Evolutionary conservation across 108 stramenopile species (phyloP), one percentile per base, ranked within the genome.

Genomic region (Mediolabrus comicus): DNA sequence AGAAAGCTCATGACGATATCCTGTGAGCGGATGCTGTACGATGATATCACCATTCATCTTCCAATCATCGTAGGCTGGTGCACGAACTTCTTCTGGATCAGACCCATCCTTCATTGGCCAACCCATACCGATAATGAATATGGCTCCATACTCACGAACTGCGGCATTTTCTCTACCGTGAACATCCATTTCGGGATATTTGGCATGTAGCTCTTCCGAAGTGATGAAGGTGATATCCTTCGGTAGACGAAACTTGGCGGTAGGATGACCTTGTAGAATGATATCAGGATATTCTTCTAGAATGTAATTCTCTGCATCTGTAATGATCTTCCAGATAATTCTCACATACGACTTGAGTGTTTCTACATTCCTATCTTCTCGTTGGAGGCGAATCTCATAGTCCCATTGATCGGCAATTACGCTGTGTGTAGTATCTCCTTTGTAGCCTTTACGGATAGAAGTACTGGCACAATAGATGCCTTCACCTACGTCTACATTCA

Each of bases 51-150:
- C 83, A 61, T 83, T 77, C 19, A 77, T 17, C 25, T 57, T 72
- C 82, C 82, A 83, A 58, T 86, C 84, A 32, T 86, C 84, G 55
- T 86, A 86, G 0, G 52, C 67, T n/a, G 84, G 82, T 5, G 74
- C 41, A 10, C 81, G 38, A 16, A 80, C 74, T 59, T 86, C 81
- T 39, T 85, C 79, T 7, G 81, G 53, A 14, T 65, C 52, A 6
- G 70, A 63, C 28, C 84, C 84, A 70, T 85, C 81, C 0, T 38
- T 54, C 78, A 82, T 80, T 3, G 84, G 75, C 81, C 84, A 82
- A 22, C 84, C 84, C 79, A 86, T 86, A 7, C 84, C 84, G 24
- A 80, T 55, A 16, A 86, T 80, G 49, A 86, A 86, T 0, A 86
- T 58, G 10, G 84, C 84, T 35, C 75, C 80, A 59, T 72, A 81